Conservation (phyloP, 2,329 filamentous ascomycete species). For the Neonectria hederae region DNA sequence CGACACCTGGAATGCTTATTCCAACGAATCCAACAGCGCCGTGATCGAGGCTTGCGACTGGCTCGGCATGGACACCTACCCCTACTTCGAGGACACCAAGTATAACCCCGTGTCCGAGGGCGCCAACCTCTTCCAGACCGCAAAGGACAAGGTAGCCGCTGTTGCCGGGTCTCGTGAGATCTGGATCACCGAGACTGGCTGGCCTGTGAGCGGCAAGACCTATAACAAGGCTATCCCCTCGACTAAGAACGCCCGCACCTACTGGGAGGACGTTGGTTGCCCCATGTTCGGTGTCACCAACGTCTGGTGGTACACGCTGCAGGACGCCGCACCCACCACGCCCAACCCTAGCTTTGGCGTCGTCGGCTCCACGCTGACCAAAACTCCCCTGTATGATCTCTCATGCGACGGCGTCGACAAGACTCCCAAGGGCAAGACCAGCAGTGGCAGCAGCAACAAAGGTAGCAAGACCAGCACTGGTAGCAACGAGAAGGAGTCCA, state of each 20-base stretch:
- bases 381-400: conserved; percentile 70
- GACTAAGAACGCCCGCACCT: conserved; percentile 75
- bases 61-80: conserved; percentile 87
- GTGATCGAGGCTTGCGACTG: conserved; percentile 79
- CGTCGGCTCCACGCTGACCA: conserved; percentile 62
- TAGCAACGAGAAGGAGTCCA: conserved; percentile 8
- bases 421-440: conserved; percentile 16
- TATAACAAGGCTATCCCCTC: conserved; percentile 71
- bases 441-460: conserved; percentile 22
- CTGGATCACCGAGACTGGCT: conserved; percentile 91
- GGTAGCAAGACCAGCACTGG: neutral
- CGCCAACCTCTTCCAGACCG: conserved; percentile 73
- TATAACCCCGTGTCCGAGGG: conserved; percentile 72
- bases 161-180: conserved; percentile 74
- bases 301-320: conserved; percentile 81
- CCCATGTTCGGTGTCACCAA: conserved; percentile 70
- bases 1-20: conserved; percentile 87
- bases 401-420: conserved; percentile 54
- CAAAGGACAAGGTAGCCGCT: conserved; percentile 67
- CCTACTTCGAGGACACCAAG: conserved; percentile 79
- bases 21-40: conserved; percentile 75
- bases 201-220: conserved; percentile 76
- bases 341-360: conserved; percentile 78
- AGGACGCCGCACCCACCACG: conserved; percentile 68
- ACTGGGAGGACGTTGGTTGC: conserved; percentile 84